phyloP scores from a whole-genome alignment of 352 stramenopile genomes.

The Globisporangium nunn region DNA sequence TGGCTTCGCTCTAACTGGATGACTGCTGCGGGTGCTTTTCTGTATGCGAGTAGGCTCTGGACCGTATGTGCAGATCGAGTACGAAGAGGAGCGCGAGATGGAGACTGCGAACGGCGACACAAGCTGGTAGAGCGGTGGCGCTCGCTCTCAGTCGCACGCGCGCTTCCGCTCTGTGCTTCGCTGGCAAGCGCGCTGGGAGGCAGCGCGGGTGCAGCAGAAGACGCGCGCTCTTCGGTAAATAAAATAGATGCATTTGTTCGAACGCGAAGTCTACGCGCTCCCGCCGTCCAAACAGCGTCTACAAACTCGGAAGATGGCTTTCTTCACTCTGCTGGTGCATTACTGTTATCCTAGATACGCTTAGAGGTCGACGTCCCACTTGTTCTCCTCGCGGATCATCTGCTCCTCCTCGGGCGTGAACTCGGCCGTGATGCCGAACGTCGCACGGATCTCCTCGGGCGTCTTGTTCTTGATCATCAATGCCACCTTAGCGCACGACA shows the following conservation, averaged over 20 bases:
- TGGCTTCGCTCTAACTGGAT: too few relatives aligned
- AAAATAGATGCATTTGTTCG: slow-evolving; percentile 4
- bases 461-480: slow-evolving; percentile 96
- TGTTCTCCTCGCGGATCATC: slow-evolving; percentile 99
- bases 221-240: background rate
- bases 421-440: slow-evolving; percentile 99
- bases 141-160: background rate
- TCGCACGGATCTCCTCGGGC: slow-evolving; percentile 98
- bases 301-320: too few relatives aligned
- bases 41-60: slow-evolving; percentile 23
- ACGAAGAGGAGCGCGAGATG: background rate
- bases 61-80: slow-evolving; percentile 84
- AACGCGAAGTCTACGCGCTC: background rate
- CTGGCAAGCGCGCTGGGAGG: background rate
- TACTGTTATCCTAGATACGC: background rate
- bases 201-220: background rate
- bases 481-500: slow-evolving; percentile 88
- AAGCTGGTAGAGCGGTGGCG: slow-evolving; percentile 4
- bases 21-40: background rate
- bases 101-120: slow-evolving; percentile 1
- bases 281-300: too few relatives aligned
- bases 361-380: slow-evolving; percentile 70
- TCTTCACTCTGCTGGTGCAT: background rate
- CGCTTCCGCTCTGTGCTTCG: background rate
- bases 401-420: slow-evolving; percentile 99